phyloP scores from a whole-genome alignment of 805 yeast genomes.

The Lachancea mirantina region DNA sequence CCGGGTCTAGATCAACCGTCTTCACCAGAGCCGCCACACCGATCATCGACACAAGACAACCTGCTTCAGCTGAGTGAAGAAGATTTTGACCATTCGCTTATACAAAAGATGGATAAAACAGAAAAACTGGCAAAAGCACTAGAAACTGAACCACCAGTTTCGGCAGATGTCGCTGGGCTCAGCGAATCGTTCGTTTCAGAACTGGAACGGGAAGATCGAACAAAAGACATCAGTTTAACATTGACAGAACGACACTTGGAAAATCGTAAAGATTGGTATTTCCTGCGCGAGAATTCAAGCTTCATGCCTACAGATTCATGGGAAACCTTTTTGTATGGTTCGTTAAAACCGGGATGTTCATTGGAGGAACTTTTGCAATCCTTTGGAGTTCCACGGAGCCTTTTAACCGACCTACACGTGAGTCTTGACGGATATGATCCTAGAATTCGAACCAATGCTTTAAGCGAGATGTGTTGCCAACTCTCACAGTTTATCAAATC shows the following conservation, averaged over 20 bases:
- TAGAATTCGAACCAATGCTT: too few species aligned
- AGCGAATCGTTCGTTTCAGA: background rate
- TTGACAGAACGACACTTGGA: constrained; percentile 16
- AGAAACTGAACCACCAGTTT: background rate
- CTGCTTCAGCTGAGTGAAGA: too few species aligned
- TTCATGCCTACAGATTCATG: constrained; percentile 2
- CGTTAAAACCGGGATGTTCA: background rate
- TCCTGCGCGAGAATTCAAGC: constrained; percentile 13
- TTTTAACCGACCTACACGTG: background rate
- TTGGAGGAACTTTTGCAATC: constrained; percentile 10
- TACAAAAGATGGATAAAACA: constrained; percentile 1
- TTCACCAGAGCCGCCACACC: too few species aligned
- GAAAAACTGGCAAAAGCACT: constrained; percentile 1
- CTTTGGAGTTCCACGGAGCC: constrained; percentile 20
- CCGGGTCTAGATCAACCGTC: too few species aligned
- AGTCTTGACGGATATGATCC: too few species aligned
- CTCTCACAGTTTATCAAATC: constrained; percentile 9
- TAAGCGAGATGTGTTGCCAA: constrained; percentile 12
- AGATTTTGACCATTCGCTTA: constrained; percentile 2
- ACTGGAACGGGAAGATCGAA: constrained; percentile 6
- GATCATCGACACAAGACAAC: too few species aligned
- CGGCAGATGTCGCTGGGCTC: background rate
- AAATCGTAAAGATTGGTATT: constrained; percentile 25
- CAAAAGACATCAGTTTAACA: constrained; percentile 16
- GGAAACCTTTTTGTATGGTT: constrained; percentile 3